A percentile compares a stretch with the other conserved stretches of the same genome.
Conservation (phyloP, 2,329 filamentous ascomycete genomes). For the Diaporthe helianthi region DNA sequence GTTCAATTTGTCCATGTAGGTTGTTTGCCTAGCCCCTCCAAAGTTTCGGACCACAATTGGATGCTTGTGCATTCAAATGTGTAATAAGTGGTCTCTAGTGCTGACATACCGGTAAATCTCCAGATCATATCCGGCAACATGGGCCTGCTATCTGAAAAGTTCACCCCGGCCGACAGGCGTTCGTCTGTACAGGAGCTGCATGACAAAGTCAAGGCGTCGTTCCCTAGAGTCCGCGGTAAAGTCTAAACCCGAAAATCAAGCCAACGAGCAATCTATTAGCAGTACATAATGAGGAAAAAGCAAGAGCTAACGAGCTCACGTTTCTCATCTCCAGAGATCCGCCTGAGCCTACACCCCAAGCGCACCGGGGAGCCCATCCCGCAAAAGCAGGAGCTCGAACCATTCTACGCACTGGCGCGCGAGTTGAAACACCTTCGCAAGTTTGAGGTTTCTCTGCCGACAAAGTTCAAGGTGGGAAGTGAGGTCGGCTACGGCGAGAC, state of each 20-base stretch:
- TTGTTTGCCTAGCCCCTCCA: neutral
- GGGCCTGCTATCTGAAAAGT: fast-evolving
- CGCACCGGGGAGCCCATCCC: neutral
- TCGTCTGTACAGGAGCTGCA: neutral
- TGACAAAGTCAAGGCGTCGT: neutral
- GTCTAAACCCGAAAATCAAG: neutral
- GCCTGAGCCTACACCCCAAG: conserved; percentile 5
- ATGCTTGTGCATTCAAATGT: neutral
- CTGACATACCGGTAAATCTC: neutral
- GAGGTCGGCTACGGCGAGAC: neutral
- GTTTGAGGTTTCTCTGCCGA: conserved; percentile 12
- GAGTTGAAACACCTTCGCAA: neutral
- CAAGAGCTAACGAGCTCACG: neutral
- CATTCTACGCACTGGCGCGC: neutral
- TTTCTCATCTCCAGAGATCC: neutral
- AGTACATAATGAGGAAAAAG: neutral
- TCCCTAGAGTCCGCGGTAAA: neutral
- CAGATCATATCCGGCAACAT: neutral
- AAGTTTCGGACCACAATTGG: too few relatives aligned
- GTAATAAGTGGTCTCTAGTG: neutral
- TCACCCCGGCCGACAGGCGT: neutral
- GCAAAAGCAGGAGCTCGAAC: neutral
- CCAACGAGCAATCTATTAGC: too few relatives aligned
- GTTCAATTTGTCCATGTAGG: conserved; percentile 3
- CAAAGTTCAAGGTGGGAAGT: neutral